Conservation (phyloP, 2,329 filamentous ascomycete species). For the Lithohypha guttulata region DNA sequence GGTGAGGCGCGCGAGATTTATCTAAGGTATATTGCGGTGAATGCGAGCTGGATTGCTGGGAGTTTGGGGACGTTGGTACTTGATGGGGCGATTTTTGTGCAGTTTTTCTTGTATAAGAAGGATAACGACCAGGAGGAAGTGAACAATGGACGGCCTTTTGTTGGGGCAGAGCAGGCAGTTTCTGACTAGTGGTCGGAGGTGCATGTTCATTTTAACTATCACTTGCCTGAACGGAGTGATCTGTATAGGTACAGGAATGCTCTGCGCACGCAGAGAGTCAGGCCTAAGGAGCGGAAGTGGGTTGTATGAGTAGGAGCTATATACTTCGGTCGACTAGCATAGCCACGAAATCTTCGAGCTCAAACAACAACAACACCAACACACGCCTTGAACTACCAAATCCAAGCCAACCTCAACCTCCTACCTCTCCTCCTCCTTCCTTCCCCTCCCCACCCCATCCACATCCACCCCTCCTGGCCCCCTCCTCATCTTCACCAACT, state of each 20-base stretch:
- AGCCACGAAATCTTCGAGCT: no score
- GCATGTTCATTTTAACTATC: neutral
- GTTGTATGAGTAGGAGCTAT: no score
- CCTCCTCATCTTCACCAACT: neutral
- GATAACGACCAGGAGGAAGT: conserved; percentile 21
- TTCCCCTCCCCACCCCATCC: neutral
- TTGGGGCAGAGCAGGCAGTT: neutral
- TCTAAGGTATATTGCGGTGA: conserved; percentile 73
- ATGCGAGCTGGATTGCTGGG: conserved; percentile 80
- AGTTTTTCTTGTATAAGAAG: conserved; percentile 75
- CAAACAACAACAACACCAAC: no score
- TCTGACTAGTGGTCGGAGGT: neutral
- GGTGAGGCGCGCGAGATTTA: conserved; percentile 62
- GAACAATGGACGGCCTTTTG: conserved; percentile 15
- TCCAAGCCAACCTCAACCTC: no score
- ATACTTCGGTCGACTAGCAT: no score
- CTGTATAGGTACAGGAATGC: neutral
- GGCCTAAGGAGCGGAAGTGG: neutral
- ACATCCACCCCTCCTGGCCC: neutral
- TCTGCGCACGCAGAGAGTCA: neutral
- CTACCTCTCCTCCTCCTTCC: neutral
- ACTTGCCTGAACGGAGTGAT: neutral
- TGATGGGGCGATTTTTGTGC: conserved; percentile 76
- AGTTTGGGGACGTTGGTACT: conserved; percentile 78
- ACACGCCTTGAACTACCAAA: no score